Evolutionary conservation across 192 early-diverging fungal genomes (phyloP).

Genomic region (Thamnidium elegans): DNA sequence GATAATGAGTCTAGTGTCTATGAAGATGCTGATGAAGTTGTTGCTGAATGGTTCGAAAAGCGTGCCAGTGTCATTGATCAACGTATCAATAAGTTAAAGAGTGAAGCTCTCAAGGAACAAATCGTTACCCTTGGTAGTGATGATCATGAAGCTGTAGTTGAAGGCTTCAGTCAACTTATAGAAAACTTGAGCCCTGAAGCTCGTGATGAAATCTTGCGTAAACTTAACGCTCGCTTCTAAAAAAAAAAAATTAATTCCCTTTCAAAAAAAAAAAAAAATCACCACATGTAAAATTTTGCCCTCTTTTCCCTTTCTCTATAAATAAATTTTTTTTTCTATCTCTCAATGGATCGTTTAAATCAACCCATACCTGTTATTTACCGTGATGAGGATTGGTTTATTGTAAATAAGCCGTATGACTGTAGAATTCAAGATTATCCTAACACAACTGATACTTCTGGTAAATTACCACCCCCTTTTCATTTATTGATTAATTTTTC

Average conservation of each 20-base stretch:
- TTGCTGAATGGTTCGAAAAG: constrained; percentile 63
- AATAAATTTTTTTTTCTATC: too few relatives aligned
- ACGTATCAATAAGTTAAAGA: constrained; percentile 33
- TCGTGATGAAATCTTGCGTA: constrained; percentile 26
- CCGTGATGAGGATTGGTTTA: constrained; percentile 31
- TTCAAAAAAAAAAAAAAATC: too few relatives aligned
- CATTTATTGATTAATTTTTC: too few relatives aligned
- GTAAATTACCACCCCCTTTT: background rate
- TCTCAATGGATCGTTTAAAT: constrained; percentile 6
- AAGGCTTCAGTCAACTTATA: constrained; percentile 33
- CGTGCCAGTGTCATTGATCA: constrained; percentile 35
- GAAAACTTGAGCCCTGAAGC: constrained; percentile 29
- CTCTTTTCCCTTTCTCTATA: too few relatives aligned
- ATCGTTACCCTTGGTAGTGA: constrained; percentile 21
- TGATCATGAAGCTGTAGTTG: constrained; percentile 39
- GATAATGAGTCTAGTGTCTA: constrained; percentile 49
- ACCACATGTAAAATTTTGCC: too few relatives aligned
- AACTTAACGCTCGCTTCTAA: constrained; percentile 21
- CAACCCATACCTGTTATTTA: constrained; percentile 14
- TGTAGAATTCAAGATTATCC: constrained; percentile 23
- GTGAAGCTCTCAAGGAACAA: constrained; percentile 28
- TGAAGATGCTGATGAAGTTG: constrained; percentile 55
- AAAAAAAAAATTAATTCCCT: too few relatives aligned
- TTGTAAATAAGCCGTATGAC: constrained; percentile 41
- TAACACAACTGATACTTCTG: background rate